Percentiles rank a stretch among this genome's conserved stretches.
phyloP scores from a whole-genome alignment of 2,329 filamentous ascomycete species.

The Sclerotinia spermophila region DNA sequence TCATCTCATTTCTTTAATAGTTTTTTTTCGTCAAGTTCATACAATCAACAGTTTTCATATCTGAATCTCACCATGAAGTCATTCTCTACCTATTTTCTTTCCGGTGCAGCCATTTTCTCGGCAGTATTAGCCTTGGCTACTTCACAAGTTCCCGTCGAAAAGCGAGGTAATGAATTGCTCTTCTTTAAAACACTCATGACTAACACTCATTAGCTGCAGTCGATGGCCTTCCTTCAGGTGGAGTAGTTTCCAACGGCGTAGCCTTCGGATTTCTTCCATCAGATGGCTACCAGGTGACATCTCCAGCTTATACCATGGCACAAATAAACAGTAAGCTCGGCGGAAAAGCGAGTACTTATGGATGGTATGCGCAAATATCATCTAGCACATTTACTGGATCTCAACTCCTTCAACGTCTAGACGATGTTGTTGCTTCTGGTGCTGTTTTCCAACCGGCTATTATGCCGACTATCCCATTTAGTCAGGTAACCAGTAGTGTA shows the following conservation, averaged over 20 bases:
- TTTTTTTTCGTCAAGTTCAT: neutral
- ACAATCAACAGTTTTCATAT: neutral
- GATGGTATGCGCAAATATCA: constrained; percentile 17
- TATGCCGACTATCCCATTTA: constrained; percentile 21
- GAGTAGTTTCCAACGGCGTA: constrained; percentile 19
- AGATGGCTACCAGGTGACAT: constrained; percentile 12
- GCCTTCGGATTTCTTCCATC: constrained; percentile 20
- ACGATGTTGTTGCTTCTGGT: constrained; percentile 18
- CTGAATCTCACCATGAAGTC: constrained; percentile 6
- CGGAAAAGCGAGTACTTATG: constrained; percentile 17
- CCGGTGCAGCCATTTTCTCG: neutral
- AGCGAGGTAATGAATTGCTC: neutral
- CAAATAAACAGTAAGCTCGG: constrained; percentile 17
- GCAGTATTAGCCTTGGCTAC: neutral
- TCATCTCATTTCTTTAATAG: neutral
- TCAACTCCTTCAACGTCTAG: constrained; percentile 15
- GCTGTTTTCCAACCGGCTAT: constrained; percentile 19
- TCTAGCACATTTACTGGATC: constrained; percentile 7
- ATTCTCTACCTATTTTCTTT: constrained; percentile 7
- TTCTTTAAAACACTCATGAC: neutral
- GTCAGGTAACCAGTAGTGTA: constrained; percentile 6
- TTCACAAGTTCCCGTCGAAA: neutral
- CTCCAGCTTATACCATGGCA: constrained; percentile 19
- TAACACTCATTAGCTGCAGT: neutral
- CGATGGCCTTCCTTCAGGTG: constrained; percentile 10